These are phyloP conservation scores for Globisporangium uncinulatum DNA, from an alignment of 352 stramenopile genomes.

Conservation along the genomic window DNA sequence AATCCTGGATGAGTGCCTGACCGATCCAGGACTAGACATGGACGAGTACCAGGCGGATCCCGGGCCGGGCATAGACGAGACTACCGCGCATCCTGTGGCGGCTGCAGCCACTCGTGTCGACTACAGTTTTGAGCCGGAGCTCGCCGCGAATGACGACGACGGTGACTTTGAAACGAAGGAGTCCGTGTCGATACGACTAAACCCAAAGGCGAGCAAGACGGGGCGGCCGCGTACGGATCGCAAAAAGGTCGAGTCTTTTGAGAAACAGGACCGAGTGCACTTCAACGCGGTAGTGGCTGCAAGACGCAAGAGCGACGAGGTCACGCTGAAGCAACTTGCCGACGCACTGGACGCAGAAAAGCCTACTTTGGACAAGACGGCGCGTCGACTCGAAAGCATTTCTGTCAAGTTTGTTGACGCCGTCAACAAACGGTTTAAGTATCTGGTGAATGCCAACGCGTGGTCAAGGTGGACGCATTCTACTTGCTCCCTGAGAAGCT, in stretches of 20 bases:
- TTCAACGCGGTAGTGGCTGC: not conserved
- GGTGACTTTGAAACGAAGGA: no score
- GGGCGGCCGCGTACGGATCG: no score
- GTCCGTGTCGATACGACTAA: not conserved
- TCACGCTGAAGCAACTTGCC: not conserved
- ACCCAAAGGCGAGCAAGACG: not conserved
- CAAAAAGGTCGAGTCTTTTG: not conserved
- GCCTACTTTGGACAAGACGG: not conserved
- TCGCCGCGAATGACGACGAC: no score
- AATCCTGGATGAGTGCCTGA: no score
- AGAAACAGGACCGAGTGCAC: not conserved
- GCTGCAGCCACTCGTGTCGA: no score
- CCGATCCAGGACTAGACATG: not conserved
- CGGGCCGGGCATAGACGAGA: no score
- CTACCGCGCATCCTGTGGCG: no score
- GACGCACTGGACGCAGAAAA: not conserved
- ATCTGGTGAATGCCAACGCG: not conserved
- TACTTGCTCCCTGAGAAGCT: not conserved
- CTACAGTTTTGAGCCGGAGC: no score
- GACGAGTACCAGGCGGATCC: not conserved
- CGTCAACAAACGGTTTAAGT: not conserved
- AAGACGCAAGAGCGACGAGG: no score
- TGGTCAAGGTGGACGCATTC: not conserved
- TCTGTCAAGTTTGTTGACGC: not conserved
- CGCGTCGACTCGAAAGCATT: not conserved